Conservation (phyloP, 371 early-diverging fungal species). For the Rhizomucor pusillus region DNA sequence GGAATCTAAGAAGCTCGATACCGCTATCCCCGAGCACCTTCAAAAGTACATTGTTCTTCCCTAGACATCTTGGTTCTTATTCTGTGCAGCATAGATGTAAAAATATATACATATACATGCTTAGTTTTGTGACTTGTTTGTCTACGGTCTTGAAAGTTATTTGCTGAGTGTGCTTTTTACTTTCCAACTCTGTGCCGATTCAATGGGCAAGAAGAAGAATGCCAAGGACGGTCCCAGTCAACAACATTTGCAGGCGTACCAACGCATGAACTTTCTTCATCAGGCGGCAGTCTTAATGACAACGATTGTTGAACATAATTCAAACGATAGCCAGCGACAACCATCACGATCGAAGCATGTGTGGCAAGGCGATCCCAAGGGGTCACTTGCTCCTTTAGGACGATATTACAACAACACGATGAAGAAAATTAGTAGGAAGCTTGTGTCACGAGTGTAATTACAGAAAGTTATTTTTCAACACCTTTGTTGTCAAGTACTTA, state of each 20-base stretch:
- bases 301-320: constrained; percentile 7
- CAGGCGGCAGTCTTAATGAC: constrained; percentile 43
- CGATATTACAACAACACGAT: constrained; percentile 36
- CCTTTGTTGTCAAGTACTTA: background rate
- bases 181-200: too few relatives aligned
- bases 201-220: constrained; percentile 23
- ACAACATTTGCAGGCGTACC: constrained; percentile 31
- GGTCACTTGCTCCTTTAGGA: constrained; percentile 18
- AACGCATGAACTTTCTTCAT: constrained; percentile 38
- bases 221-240: constrained; percentile 17
- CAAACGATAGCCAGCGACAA: background rate
- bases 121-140: too few relatives aligned
- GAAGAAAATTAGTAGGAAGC: constrained; percentile 29
- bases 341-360: background rate
- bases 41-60: constrained; percentile 81
- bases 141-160: too few relatives aligned
- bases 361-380: constrained; percentile 22
- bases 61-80: constrained; percentile 12
- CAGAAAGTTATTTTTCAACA: background rate
- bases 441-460: constrained; percentile 35
- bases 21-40: constrained; percentile 80
- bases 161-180: too few relatives aligned
- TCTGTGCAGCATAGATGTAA: too few relatives aligned
- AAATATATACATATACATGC: too few relatives aligned
- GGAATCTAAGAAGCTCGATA: constrained; percentile 74